Evolutionary conservation across 2,329 filamentous ascomycete species (phyloP).

Genomic region (Thermomyces lanuginosus): DNA sequence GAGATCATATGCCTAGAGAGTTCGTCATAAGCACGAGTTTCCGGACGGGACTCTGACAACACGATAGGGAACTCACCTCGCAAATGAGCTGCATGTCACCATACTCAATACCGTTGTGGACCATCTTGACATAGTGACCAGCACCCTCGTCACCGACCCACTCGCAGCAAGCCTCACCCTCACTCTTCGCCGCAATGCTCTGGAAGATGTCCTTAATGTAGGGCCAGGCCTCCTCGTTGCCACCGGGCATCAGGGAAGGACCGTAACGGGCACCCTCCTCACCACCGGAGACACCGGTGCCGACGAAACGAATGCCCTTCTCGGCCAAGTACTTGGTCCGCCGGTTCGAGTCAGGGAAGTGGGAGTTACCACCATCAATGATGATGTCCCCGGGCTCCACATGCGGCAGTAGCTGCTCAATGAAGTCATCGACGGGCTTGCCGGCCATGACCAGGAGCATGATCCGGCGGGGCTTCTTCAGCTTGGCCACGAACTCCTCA

Average conservation of each 20-base stretch:
- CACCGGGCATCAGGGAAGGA: conserved; percentile 96
- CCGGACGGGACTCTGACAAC: not conserved
- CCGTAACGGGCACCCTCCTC: conserved; percentile 98
- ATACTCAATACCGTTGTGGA: conserved; percentile 99
- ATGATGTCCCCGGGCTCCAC: conserved; percentile 79
- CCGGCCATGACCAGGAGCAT: conserved; percentile 99
- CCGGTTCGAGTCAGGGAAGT: conserved; percentile 98
- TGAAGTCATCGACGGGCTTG: conserved; percentile 96
- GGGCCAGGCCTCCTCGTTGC: conserved; percentile 95
- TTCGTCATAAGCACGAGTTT: not conserved
- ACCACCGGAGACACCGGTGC: conserved; percentile 93
- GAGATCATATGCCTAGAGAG: conserved; percentile 81
- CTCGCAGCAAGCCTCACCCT: conserved; percentile 94
- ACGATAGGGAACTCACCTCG: conserved; percentile 48
- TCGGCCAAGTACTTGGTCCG: conserved; percentile 69
- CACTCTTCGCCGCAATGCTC: conserved; percentile 92
- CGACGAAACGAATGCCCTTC: conserved; percentile 93
- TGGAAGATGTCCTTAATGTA: conserved; percentile 99
- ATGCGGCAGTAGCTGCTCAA: conserved; percentile 77
- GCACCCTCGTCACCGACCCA: conserved; percentile 99
- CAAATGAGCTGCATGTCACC: conserved; percentile 99
- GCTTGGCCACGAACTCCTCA: conserved; percentile 88
- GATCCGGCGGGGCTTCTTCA: conserved; percentile 90
- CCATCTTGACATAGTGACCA: conserved; percentile 99
- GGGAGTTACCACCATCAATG: conserved; percentile 98